Conservation (phyloP, 148 eudicot genomes). For the Persicaria tinctoria region DNA sequence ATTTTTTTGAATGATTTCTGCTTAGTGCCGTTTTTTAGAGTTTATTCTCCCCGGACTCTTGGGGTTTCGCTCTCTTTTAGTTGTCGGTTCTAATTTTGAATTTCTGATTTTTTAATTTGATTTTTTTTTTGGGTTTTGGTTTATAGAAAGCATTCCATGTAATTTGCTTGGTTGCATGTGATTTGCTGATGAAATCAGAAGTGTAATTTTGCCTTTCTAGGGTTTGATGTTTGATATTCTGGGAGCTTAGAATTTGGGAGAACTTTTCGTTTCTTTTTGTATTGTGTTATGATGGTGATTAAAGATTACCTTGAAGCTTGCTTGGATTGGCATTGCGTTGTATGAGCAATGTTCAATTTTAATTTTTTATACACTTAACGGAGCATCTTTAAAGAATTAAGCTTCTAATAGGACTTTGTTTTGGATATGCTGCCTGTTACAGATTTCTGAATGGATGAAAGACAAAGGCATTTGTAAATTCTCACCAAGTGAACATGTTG, state of each 20-base stretch:
- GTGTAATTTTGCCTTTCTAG: background rate
- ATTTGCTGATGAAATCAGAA: background rate
- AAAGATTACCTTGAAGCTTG: background rate
- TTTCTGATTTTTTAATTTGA: background rate
- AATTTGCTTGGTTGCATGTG: no score
- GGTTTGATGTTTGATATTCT: background rate
- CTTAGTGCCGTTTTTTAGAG: background rate
- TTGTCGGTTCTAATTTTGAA: background rate
- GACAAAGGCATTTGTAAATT: no score
- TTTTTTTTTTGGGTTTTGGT: background rate
- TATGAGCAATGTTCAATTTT: no score
- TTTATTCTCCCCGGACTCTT: background rate
- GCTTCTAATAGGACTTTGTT: no score
- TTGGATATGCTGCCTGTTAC: no score
- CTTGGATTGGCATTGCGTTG: background rate
- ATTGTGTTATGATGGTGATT: background rate
- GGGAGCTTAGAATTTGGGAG: background rate
- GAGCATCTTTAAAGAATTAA: no score
- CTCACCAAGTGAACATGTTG: no score
- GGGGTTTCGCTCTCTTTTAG: constrained; percentile 6
- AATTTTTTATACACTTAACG: no score
- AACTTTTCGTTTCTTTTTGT: background rate
- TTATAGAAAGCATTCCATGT: background rate
- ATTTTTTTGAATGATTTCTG: background rate
- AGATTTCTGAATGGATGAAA: no score